Percentiles rank a stretch among this genome's conserved stretches.
Evolutionary conservation across 345 rosid genomes (phyloP).

Genomic region (Rhizophora mangle): DNA sequence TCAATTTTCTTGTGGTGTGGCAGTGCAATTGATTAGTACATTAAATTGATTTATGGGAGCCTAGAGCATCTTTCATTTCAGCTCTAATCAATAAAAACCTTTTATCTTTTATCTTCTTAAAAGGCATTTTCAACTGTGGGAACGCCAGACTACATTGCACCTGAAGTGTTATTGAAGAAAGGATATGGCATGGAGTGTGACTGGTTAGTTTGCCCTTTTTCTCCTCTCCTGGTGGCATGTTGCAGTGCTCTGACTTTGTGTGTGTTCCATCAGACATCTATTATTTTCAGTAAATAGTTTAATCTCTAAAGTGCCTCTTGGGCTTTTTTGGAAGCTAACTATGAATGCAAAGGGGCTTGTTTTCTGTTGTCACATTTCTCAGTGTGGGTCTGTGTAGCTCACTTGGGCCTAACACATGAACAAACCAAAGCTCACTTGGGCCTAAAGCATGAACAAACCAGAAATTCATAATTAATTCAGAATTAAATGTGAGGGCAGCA

Average conservation of each 20-base stretch:
- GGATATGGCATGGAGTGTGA: constrained; percentile 99
- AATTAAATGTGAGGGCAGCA: no score
- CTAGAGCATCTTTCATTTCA: not conserved
- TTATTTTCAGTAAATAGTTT: constrained; percentile 8
- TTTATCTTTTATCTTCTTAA: constrained; percentile 3
- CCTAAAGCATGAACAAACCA: no score
- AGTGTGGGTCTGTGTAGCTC: no score
- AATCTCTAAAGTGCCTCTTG: constrained; percentile 2
- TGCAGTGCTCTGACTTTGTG: not conserved
- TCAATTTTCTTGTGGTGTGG: not conserved
- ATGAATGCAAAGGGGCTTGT: constrained; percentile 11
- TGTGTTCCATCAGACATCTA: not conserved
- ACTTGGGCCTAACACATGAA: no score
- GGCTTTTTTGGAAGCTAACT: constrained; percentile 7
- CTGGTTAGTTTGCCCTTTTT: constrained; percentile 57
- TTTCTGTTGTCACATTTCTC: constrained; percentile 6
- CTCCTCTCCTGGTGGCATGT: not conserved
- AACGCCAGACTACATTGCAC: constrained; percentile 96
- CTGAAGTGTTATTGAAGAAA: constrained; percentile 91
- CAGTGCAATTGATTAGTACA: not conserved
- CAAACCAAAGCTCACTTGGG: no score
- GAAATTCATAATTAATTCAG: no score
- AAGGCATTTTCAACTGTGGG: constrained; percentile 99
- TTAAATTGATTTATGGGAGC: not conserved
- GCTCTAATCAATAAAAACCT: not conserved